Conservation (phyloP, 805 yeast species). For the Blastobotrys mokoenaii region DNA sequence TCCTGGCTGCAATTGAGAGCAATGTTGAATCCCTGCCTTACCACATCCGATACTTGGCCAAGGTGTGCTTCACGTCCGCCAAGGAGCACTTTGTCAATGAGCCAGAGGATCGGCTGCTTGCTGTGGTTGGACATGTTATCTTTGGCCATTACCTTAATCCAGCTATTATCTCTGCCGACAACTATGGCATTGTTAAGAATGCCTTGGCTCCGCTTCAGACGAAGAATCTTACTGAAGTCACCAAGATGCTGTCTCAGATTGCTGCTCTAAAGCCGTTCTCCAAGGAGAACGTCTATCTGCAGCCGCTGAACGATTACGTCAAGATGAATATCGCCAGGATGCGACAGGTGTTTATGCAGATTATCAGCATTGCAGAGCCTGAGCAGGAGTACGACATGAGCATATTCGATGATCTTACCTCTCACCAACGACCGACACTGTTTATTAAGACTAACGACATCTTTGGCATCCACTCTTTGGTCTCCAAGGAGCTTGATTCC, state of each 20-base stretch:
- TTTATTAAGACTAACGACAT: constrained; percentile 31
- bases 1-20: constrained; percentile 44
- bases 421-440: constrained; percentile 36
- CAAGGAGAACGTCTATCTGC: constrained; percentile 53
- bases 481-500: constrained; percentile 22
- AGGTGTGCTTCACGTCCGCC: constrained; percentile 25
- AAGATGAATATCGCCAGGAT: constrained; percentile 41
- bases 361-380: constrained; percentile 48
- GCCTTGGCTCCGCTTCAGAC: constrained; percentile 31
- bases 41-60: constrained; percentile 51
- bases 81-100: constrained; percentile 16
- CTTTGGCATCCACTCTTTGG: constrained; percentile 32
- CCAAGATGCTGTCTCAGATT: constrained; percentile 55
- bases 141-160: constrained; percentile 29
- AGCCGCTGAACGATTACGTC: constrained; percentile 72
- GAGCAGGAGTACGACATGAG: constrained; percentile 54
- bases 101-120: constrained; percentile 46
- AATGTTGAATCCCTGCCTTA: constrained; percentile 42
- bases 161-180: constrained; percentile 32
- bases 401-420: constrained; percentile 61
- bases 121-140: constrained; percentile 55
- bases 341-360: constrained; percentile 35
- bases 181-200: constrained; percentile 41
- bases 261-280: constrained; percentile 63
- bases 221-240: constrained; percentile 48